These are phyloP conservation scores for Uronychia binucleata DNA, from an alignment of 73 alveolate species.

Conservation along the genomic window DNA sequence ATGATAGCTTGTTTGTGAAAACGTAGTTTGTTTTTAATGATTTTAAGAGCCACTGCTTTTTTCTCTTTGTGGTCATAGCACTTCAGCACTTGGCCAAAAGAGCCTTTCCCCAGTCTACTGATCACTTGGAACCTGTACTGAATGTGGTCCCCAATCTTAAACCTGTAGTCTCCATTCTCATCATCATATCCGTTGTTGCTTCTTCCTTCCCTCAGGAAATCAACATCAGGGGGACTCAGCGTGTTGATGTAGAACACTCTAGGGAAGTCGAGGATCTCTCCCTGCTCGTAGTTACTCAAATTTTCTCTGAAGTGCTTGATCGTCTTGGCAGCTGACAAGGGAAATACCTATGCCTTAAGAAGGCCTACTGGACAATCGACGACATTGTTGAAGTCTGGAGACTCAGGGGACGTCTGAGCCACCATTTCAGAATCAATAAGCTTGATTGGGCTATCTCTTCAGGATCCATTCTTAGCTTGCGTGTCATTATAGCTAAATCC, in stretches of 20 bases:
- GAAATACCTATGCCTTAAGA: neutral
- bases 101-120: slow-evolving; percentile 50
- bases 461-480: neutral
- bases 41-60: slow-evolving; percentile 38
- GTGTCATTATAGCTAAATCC: neutral
- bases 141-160: slow-evolving; percentile 44
- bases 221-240: neutral
- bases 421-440: neutral
- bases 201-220: neutral
- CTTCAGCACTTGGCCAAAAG: slow-evolving; percentile 65
- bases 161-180: slow-evolving; percentile 56
- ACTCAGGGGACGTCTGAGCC: neutral
- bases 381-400: neutral
- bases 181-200: neutral
- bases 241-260: neutral
- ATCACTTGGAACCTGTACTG: slow-evolving; percentile 48
- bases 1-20: slow-evolving; percentile 58
- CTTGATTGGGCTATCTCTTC: too few relatives aligned
- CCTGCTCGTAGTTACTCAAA: neutral
- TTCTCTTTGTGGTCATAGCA: slow-evolving; percentile 21
- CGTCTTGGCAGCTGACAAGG: neutral
- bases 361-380: neutral
- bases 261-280: neutral
- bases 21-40: slow-evolving; percentile 33
- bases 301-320: neutral